Evolutionary conservation across 768 basidiomycete species (phyloP).

Genomic region (Rhizopogon vinicolor): DNA sequence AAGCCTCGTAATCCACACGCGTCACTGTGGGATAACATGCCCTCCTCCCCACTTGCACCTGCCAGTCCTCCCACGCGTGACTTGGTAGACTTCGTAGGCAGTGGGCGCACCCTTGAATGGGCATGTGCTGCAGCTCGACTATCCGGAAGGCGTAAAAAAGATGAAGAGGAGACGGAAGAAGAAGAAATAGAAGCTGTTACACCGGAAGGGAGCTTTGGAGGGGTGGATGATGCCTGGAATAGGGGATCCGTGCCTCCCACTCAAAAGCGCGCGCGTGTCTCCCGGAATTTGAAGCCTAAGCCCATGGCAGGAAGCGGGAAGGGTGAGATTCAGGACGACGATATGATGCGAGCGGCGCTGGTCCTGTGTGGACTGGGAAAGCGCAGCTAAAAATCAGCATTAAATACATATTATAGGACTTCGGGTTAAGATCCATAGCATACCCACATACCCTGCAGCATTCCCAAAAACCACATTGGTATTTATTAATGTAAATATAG

Average conservation of each 20-base stretch:
- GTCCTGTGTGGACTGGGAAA: slow-evolving; percentile 55
- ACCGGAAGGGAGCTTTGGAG: slow-evolving; percentile 49
- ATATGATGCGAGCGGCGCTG: slow-evolving; percentile 67
- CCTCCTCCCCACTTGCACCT: slow-evolving; percentile 41
- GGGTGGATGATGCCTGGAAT: slow-evolving; percentile 37
- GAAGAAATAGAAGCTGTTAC: slow-evolving; percentile 65
- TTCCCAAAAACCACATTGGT: not conserved
- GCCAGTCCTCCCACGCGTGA: slow-evolving; percentile 28
- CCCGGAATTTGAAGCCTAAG: not conserved
- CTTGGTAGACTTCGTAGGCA: slow-evolving; percentile 24
- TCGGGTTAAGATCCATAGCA: not conserved
- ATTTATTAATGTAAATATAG: not conserved
- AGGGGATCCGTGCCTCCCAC: not conserved
- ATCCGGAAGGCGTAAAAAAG: slow-evolving; percentile 28
- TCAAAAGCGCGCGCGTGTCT: not conserved
- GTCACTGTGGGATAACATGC: slow-evolving; percentile 29
- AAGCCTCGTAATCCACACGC: slow-evolving; percentile 24
- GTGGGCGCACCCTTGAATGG: slow-evolving; percentile 26
- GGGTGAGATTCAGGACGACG: slow-evolving; percentile 43
- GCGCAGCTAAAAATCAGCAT: not conserved
- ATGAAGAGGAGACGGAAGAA: slow-evolving; percentile 48
- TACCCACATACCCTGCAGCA: slow-evolving; percentile 4
- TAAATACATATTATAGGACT: not conserved
- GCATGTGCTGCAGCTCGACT: slow-evolving; percentile 41
- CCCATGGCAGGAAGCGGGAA: slow-evolving; percentile 4